Base-by-base conservation (phyloP, 129 eudicot genomes). In the Artemisia annua region DNA sequence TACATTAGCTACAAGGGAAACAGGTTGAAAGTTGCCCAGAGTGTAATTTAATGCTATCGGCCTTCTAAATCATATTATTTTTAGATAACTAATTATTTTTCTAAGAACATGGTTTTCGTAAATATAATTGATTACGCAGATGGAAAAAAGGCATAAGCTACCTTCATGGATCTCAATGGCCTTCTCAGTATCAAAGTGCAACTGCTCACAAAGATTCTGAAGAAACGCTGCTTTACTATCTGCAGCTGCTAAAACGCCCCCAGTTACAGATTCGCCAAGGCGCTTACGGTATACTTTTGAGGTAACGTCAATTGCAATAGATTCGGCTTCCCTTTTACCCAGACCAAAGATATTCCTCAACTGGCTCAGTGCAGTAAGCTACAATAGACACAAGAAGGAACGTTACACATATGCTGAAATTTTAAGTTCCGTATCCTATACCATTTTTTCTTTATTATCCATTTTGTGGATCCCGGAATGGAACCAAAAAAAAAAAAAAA, bases 171-270 rank as follows among this genome's bases (percentile, higher is more conserved):
- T 88, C 79, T 80, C 87, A 71, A 75, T 71, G 50, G 99, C 99
- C 68, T 88, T 95, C 80, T 86, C 87, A 0, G 97, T 84, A 81
- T 95, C 96, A 28, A 95, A 87, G 63, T 80, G 89, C 82, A 95
- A 77, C 46, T 87, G 88, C 68, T 91, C 99, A 48, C 99, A 95
- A 19, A 95, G 90, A 57, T 78, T 83, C 75, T 95, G 99, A 79
- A 95, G 99, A 78, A 84, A 91, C 16, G 85, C 91, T 63, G 99
- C 99, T 91, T 95, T 95, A 83, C 99, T 95, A 20, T 88, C 90
- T 51, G 97, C 89, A 49, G 91, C 91, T 79, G 66, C 87, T 71
- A 95, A 70, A 60, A 75, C 81, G 46, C 99, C 99, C 19, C 89
- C 79, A 11, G 87, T 81, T 75, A 95, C 89, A 11, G 99, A 86